Base-by-base conservation (phyloP, 345 rosid genomes). In the Viola odorata region DNA sequence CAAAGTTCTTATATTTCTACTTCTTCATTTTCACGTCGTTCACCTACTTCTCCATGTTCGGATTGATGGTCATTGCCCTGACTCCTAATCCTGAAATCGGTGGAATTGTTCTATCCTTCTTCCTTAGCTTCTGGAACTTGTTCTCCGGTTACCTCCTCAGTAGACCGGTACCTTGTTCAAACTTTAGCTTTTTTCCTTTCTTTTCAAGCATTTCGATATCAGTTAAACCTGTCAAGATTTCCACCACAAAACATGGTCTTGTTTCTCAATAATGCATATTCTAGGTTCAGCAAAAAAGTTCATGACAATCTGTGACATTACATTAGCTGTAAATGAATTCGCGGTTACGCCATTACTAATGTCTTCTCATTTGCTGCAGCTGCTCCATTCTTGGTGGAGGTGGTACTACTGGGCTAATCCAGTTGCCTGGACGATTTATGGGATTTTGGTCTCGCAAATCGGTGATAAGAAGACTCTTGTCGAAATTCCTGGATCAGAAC, bases 351-450 rank as follows among this genome's bases (percentile, higher is more conserved):
- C n/a, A n/a, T n/a, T n/a, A n/a, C n/a, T n/a, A n/a, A n/a, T n/a
- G n/a, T n/a, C n/a, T n/a, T n/a, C n/a, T n/a, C n/a, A n/a, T n/a
- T n/a, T n/a, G n/a, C n/a, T n/a, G n/a, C n/a, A n/a, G n/a, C n/a
- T n/a, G n/a, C n/a, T n/a, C n/a, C n/a, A n/a, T n/a, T n/a, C n/a
- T 39, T 79, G 83, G 83, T 79, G 83, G 83, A 73, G 83, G 45
- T 79, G 83, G 83, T 79, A 79, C 66, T 79, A 75, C 70, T 78
- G 82, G 82, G 66, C 63, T 36, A 68, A 72, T 42, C 82, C 82
- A 0, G 61, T 75, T n/a, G 77, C 80, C 50, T 79, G 82, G 82
- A 72, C 82, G 17, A 72, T 79, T 45, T 75, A 79, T 17, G 82
- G 80, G 2, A 49, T 75, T 37, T 51, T 79, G 9, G 57, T 80